These are phyloP conservation scores for Botrytis paeoniae DNA, from an alignment of 2,329 filamentous ascomycete species.

Conservation along the genomic window DNA sequence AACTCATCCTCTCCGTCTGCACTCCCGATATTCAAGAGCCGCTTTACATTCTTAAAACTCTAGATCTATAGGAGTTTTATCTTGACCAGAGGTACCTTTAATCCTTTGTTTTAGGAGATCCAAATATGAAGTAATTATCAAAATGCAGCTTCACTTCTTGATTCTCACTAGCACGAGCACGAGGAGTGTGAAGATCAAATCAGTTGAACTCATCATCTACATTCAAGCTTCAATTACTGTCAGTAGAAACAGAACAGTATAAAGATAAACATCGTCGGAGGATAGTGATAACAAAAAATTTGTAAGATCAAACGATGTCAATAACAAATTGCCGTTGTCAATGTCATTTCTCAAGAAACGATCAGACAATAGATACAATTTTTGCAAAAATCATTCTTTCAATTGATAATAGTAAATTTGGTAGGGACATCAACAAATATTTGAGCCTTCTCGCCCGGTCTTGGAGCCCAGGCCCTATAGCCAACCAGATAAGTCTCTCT, in stretches of 20 bases:
- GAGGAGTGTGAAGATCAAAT: too few species aligned
- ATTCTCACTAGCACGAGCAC: background rate
- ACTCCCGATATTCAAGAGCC: background rate
- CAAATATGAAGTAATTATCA: background rate
- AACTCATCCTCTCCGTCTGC: background rate
- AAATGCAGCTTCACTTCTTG: background rate
- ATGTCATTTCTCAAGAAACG: background rate
- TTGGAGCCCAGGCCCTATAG: background rate
- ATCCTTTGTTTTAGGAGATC: background rate
- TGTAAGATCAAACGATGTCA: background rate
- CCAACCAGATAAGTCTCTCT: background rate
- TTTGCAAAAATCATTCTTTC: background rate
- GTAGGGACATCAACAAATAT: rapidly evolving
- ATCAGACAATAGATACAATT: background rate
- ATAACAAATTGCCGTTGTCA: background rate
- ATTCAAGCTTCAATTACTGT: background rate
- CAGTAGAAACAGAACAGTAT: background rate
- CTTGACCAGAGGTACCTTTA: rapidly evolving
- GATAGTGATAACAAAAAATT: background rate
- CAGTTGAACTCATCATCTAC: too few species aligned
- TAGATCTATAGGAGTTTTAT: background rate
- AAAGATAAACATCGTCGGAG: background rate
- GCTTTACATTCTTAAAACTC: background rate
- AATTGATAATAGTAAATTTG: background rate
- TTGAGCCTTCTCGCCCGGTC: background rate